These are phyloP conservation scores for Groenewaldozyma tartarivorans DNA, from an alignment of 805 yeast genomes.

Conservation along the genomic window DNA sequence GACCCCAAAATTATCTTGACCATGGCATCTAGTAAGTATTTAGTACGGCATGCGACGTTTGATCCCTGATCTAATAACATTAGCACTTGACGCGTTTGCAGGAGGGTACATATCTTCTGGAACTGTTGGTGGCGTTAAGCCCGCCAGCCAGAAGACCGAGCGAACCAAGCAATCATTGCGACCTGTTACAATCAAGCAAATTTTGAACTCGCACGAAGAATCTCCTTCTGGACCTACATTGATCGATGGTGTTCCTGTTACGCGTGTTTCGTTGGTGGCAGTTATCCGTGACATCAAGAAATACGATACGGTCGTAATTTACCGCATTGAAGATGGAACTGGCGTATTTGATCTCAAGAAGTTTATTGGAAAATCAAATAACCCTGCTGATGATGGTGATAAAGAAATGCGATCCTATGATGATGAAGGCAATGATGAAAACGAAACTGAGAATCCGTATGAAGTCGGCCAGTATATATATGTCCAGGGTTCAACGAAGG, in stretches of 20 bases:
- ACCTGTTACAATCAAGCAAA: conserved; percentile 60
- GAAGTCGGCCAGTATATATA: conserved; percentile 39
- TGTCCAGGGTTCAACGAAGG: conserved; percentile 37
- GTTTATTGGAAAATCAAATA: conserved; percentile 42
- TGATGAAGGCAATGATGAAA: conserved; percentile 19
- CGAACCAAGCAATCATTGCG: conserved; percentile 15
- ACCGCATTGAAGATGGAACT: conserved; percentile 60
- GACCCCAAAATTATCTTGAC: no score
- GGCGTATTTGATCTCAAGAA: conserved; percentile 46
- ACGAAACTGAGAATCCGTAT: conserved; percentile 26
- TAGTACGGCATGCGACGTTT: no score
- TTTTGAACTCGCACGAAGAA: conserved; percentile 41
- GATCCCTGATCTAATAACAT: no score
- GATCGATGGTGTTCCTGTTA: conserved; percentile 45
- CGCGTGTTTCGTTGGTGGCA: conserved; percentile 48
- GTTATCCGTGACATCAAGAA: conserved; percentile 39
- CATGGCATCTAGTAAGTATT: no score
- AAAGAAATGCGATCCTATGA: conserved; percentile 25
- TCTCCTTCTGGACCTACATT: conserved; percentile 46
- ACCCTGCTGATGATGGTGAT: conserved; percentile 11
- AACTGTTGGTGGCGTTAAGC: not conserved
- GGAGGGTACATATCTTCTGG: conserved; percentile 5
- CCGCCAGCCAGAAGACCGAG: not conserved
- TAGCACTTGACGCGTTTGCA: not conserved
- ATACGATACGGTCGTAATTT: conserved; percentile 33